phyloP scores from a whole-genome alignment of 23 red algal genomes.

The Porphyridium purpureum region DNA sequence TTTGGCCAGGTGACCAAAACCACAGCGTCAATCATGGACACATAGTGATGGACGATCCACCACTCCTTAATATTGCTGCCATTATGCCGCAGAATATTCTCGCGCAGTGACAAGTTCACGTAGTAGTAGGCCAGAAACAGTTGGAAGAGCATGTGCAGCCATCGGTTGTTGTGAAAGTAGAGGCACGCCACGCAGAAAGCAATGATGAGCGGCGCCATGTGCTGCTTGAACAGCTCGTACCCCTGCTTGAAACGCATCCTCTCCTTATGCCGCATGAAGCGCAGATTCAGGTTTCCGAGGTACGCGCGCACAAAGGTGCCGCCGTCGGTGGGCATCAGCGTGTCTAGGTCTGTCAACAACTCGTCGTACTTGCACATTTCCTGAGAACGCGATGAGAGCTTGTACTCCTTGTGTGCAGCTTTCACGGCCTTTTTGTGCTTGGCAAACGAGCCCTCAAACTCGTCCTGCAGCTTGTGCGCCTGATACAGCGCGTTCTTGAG shows the following conservation, averaged over 20 bases:
- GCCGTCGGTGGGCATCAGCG: slow-evolving; percentile 56
- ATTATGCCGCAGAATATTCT: slow-evolving; percentile 84
- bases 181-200: slow-evolving; percentile 33
- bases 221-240: slow-evolving; percentile 87
- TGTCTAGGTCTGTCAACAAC: background rate
- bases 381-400: slow-evolving; percentile 6
- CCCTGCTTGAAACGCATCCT: slow-evolving; percentile 66
- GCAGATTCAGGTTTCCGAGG: slow-evolving; percentile 76
- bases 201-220: slow-evolving; percentile 47
- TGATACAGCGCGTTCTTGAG: slow-evolving; percentile 13
- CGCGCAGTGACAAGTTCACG: slow-evolving; percentile 68
- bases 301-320: slow-evolving; percentile 87
- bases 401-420: background rate
- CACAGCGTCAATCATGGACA: slow-evolving; percentile 57
- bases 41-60: slow-evolving; percentile 97
- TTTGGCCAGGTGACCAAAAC: slow-evolving; percentile 86
- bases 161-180: slow-evolving; percentile 43
- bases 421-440: slow-evolving; percentile 24
- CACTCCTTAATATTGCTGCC: slow-evolving; percentile 81
- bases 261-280: slow-evolving; percentile 57
- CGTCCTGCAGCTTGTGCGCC: slow-evolving; percentile 32
- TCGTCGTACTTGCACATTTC: background rate
- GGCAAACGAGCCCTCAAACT: slow-evolving; percentile 36
- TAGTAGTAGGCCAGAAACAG: slow-evolving; percentile 83
- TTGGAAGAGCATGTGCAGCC: slow-evolving; percentile 88